Conservation (phyloP, 2,329 filamentous ascomycete species). For the Colletotrichum graminicola region DNA sequence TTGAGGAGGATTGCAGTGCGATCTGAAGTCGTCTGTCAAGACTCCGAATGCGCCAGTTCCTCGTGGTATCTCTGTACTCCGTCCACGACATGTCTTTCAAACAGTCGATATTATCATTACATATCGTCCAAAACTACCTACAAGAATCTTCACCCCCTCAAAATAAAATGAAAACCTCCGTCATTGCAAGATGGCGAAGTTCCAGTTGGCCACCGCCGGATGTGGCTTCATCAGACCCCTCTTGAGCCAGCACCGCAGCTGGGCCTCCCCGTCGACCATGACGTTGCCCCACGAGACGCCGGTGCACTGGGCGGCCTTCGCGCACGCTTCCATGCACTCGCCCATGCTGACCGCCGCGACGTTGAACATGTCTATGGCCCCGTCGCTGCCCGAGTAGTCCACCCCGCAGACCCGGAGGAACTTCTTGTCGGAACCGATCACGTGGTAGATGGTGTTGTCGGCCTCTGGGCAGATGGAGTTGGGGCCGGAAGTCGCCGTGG, state of each 20-base stretch:
- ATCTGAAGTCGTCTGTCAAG: not conserved
- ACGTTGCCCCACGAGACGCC: constrained; percentile 61
- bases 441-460: constrained; percentile 59
- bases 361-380: constrained; percentile 52
- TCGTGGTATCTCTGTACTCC: constrained; percentile 6
- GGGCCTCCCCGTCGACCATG: constrained; percentile 52
- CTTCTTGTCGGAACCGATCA: constrained; percentile 54
- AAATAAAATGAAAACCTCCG: no score
- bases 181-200: constrained; percentile 55
- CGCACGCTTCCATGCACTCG: constrained; percentile 60
- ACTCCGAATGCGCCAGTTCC: constrained; percentile 11
- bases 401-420: constrained; percentile 61
- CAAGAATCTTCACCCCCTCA: not conserved
- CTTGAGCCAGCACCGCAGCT: constrained; percentile 61
- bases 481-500: constrained; percentile 45
- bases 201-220: constrained; percentile 53
- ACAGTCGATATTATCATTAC: constrained; percentile 21
- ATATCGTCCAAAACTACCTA: not conserved
- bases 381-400: constrained; percentile 56
- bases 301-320: constrained; percentile 54
- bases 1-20: not conserved
- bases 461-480: constrained; percentile 55
- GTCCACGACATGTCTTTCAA: not conserved
- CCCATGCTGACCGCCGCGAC: constrained; percentile 55
- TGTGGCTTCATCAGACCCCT: constrained; percentile 51